Evolutionary conservation across 176 grass and related monocot genomes (phyloP).

Genomic region (sorghum (Sorghum bicolor)): DNA sequence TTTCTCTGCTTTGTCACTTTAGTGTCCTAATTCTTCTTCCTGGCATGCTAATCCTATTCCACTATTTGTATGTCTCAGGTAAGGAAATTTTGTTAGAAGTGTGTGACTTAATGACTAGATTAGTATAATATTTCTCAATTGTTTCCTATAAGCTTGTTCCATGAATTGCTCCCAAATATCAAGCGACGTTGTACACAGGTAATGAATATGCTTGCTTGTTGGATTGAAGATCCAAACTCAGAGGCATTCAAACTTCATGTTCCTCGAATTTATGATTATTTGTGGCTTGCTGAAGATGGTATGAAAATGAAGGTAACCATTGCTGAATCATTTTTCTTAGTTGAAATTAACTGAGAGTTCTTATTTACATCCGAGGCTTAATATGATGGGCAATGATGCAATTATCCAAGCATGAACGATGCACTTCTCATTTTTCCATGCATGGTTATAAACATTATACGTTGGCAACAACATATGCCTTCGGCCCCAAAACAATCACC

Average conservation of each 20-base stretch:
- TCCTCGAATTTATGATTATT: constrained; percentile 63
- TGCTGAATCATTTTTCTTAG: not conserved
- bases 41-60: not conserved
- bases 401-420: not conserved
- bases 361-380: not conserved
- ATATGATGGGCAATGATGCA: constrained; percentile 3
- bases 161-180: not conserved
- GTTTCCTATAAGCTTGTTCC: not conserved
- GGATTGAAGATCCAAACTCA: constrained; percentile 84
- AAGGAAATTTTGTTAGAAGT: not conserved
- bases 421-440: not conserved
- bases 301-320: constrained; percentile 81
- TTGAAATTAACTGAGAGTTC: not conserved
- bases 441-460: too few species aligned
- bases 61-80: not conserved
- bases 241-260: constrained; percentile 81
- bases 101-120: not conserved
- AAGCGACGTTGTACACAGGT: constrained; percentile 31
- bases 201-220: constrained; percentile 86
- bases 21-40: too few species aligned
- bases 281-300: constrained; percentile 95
- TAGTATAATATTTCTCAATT: not conserved
- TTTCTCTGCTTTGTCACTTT: too few species aligned
- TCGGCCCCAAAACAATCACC: too few species aligned
- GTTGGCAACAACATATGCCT: too few species aligned